phyloP scores from a whole-genome alignment of 257 asterid species.

The Paraleonurus japonicus region DNA sequence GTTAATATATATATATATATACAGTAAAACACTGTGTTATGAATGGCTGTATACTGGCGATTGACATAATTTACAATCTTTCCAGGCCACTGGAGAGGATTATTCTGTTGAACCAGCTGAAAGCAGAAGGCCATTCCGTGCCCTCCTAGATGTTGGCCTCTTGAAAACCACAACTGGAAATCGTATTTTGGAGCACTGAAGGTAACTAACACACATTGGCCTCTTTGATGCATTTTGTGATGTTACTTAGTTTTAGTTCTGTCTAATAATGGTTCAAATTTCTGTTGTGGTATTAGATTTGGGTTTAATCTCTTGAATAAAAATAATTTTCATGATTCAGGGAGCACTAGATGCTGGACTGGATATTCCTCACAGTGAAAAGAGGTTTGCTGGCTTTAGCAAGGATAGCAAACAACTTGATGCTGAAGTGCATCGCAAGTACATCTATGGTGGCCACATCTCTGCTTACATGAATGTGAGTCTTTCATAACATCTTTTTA shows the following conservation, averaged over 20 bases:
- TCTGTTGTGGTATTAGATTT: background rate
- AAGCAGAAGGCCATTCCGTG: conserved; percentile 92
- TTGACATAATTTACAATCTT: background rate
- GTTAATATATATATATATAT: no score
- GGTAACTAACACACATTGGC: conserved; percentile 32
- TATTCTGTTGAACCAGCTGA: conserved; percentile 87
- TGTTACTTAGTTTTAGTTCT: no score
- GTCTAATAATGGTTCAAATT: background rate
- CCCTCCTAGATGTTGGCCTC: conserved; percentile 92
- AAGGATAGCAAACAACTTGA: conserved; percentile 72
- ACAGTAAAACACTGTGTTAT: background rate
- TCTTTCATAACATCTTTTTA: background rate
- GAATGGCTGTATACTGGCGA: no score
- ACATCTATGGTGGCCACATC: conserved; percentile 80
- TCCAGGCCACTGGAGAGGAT: conserved; percentile 92
- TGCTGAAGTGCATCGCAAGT: conserved; percentile 77
- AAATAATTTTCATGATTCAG: conserved; percentile 28
- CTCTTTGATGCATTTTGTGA: background rate
- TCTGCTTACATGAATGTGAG: conserved; percentile 77
- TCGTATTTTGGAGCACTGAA: conserved; percentile 88
- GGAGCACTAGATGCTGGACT: conserved; percentile 90
- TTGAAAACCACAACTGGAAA: conserved; percentile 84
- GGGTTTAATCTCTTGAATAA: background rate
- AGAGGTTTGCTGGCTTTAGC: conserved; percentile 78
- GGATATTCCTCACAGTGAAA: conserved; percentile 85